Percentiles rank a stretch among this genome's conserved stretches.
Evolutionary conservation across 2,329 filamentous ascomycete genomes (phyloP).

Genomic region (Beauveria sp.): DNA sequence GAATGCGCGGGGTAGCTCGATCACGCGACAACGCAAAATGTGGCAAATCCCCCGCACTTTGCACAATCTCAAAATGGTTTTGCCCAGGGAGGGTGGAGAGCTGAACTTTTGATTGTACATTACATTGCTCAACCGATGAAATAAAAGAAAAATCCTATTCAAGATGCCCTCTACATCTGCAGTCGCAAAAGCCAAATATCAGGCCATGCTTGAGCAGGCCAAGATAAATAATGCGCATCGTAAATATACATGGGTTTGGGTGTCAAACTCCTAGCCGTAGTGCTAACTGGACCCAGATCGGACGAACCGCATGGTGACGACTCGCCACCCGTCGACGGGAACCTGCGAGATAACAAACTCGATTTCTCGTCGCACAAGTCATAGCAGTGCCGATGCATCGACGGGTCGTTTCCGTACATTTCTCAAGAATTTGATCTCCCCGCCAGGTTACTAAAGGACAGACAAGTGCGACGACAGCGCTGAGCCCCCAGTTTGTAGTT

Average conservation of each 20-base stretch:
- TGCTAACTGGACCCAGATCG: slow-evolving; percentile 5
- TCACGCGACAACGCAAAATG: no score
- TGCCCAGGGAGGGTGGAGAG: no score
- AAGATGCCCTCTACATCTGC: background rate
- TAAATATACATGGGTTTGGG: background rate
- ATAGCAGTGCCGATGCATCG: slow-evolving; percentile 8
- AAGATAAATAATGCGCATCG: slow-evolving; percentile 11
- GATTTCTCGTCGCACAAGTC: slow-evolving; percentile 11
- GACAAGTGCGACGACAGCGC: background rate
- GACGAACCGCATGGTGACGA: slow-evolving; percentile 11
- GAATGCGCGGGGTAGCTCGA: no score
- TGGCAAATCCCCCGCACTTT: no score
- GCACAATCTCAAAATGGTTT: no score
- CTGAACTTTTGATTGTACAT: background rate
- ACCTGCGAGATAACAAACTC: slow-evolving; percentile 12
- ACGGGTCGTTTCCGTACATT: slow-evolving; percentile 11
- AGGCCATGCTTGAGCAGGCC: slow-evolving; percentile 10
- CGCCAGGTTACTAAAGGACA: slow-evolving; percentile 7
- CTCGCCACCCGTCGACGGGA: slow-evolving; percentile 13
- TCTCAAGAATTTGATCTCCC: slow-evolving; percentile 12
- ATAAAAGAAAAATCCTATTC: background rate
- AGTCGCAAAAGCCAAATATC: slow-evolving; percentile 8
- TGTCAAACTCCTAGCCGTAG: background rate
- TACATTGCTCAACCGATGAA: background rate
- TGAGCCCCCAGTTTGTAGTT: no score